Conservation (phyloP, 2,329 filamentous ascomycete species). For the Paecilomyces dactylethromorphus region DNA sequence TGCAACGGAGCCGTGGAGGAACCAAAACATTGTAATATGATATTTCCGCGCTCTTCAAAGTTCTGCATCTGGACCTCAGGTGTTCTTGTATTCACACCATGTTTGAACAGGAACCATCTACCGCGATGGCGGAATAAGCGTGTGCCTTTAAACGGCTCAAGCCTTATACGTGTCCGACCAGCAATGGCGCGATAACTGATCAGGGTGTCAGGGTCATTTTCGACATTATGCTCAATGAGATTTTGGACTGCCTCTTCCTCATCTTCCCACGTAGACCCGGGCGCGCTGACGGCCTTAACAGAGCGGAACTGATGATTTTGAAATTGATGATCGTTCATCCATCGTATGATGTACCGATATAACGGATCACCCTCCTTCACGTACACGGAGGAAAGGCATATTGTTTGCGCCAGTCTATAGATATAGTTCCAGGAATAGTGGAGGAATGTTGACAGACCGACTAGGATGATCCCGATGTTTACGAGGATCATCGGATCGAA, state of each 20-base stretch:
- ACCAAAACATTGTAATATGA: constrained; percentile 11
- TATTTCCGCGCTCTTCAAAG: constrained; percentile 1
- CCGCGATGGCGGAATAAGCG: constrained; percentile 9
- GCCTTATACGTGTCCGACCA: constrained; percentile 13
- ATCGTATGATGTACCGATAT: constrained; percentile 53
- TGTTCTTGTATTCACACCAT: neutral
- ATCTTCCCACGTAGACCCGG: constrained; percentile 49
- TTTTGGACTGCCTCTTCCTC: constrained; percentile 27
- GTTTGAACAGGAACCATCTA: constrained; percentile 10
- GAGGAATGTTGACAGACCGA: constrained; percentile 8
- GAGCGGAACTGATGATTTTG: constrained; percentile 45
- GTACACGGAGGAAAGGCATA: constrained; percentile 29
- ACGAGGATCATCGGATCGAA: constrained; percentile 7
- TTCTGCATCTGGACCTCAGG: constrained; percentile 2
- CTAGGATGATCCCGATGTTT: constrained; percentile 5
- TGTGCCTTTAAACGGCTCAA: constrained; percentile 14
- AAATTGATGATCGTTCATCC: constrained; percentile 48
- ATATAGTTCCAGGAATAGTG: neutral
- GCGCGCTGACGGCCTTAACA: constrained; percentile 51
- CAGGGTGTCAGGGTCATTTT: constrained; percentile 6
- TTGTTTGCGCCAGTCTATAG: constrained; percentile 7
- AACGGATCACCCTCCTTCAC: constrained; percentile 53
- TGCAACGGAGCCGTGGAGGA: constrained; percentile 7
- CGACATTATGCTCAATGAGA: constrained; percentile 1
- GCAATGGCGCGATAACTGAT: constrained; percentile 9